These are phyloP conservation scores for Fusarium sp. DNA, from an alignment of 2,329 filamentous ascomycete genomes.

Conservation along the genomic window DNA sequence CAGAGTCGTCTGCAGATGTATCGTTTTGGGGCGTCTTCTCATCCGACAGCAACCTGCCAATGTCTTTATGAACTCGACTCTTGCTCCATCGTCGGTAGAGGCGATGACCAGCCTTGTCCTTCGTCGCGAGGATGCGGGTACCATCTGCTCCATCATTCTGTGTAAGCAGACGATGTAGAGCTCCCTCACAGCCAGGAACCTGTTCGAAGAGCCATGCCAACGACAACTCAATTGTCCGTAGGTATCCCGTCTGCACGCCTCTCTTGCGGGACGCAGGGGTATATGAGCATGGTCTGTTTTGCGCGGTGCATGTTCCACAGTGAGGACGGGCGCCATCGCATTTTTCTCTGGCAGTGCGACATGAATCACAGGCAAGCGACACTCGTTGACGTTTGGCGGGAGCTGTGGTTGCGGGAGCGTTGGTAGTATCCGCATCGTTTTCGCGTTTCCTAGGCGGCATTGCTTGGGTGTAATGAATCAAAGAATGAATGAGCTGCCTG, in stretches of 20 bases:
- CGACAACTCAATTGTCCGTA: conserved; percentile 77
- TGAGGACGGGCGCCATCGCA: conserved; percentile 77
- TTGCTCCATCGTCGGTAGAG: conserved; percentile 73
- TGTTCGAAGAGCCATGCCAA: conserved; percentile 75
- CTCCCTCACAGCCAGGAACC: conserved; percentile 69
- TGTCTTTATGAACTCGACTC: conserved; percentile 71
- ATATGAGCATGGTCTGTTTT: conserved; percentile 76
- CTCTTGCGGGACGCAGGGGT: conserved; percentile 80
- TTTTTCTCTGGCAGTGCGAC: conserved; percentile 75
- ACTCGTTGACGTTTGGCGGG: conserved; percentile 71
- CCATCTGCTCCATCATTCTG: conserved; percentile 58
- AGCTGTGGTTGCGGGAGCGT: conserved; percentile 40
- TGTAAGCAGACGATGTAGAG: conserved; percentile 67
- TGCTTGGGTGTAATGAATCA: conserved; percentile 32
- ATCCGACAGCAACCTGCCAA: conserved; percentile 71
- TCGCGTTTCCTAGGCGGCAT: conserved; percentile 58
- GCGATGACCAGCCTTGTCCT: conserved; percentile 66
- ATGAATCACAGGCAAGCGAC: conserved; percentile 77
- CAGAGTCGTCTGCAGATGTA: conserved; percentile 52
- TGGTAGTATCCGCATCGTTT: conserved; percentile 45
- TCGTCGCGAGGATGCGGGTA: conserved; percentile 60
- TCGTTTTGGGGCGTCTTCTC: conserved; percentile 50
- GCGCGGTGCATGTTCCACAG: conserved; percentile 74
- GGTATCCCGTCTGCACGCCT: conserved; percentile 84
- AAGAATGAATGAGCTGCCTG: conserved; percentile 38